Percentiles rank a stretch among this genome's conserved stretches.
Conservation (phyloP, 1,139 yeast genomes). For the Tardiomyces blankii region DNA sequence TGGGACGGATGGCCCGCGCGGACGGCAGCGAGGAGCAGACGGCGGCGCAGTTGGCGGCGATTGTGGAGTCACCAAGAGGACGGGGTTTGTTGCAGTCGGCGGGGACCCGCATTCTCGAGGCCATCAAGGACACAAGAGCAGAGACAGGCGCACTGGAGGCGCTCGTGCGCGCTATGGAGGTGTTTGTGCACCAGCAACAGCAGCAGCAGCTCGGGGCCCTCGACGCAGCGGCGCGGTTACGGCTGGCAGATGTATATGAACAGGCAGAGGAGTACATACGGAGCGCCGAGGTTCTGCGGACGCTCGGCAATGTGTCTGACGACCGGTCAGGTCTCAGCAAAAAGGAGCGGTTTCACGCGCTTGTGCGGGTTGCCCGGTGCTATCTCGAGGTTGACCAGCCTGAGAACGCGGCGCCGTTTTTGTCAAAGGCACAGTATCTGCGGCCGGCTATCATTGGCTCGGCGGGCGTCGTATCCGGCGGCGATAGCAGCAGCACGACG, state of each 20-base stretch:
- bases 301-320: not conserved
- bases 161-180: not conserved
- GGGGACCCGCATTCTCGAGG: not conserved
- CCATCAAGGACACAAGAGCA: not conserved
- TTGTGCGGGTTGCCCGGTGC: constrained; percentile 22
- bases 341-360: constrained; percentile 17
- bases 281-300: constrained; percentile 18
- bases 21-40: no score
- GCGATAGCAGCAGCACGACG: constrained; percentile 2
- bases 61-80: no score
- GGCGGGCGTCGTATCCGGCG: constrained; percentile 8
- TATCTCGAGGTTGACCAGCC: constrained; percentile 24
- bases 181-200: not conserved
- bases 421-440: constrained; percentile 21
- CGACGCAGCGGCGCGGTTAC: not conserved
- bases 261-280: constrained; percentile 13
- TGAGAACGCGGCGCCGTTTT: constrained; percentile 22
- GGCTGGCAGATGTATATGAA: constrained; percentile 20
- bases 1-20: no score
- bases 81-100: no score
- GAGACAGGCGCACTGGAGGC: not conserved
- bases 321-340: constrained; percentile 14
- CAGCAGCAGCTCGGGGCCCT: not conserved
- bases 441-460: constrained; percentile 11
- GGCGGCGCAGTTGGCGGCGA: no score